These are phyloP conservation scores for Metarhizium album DNA, from an alignment of 2,329 filamentous ascomycete genomes.

Conservation along the genomic window DNA sequence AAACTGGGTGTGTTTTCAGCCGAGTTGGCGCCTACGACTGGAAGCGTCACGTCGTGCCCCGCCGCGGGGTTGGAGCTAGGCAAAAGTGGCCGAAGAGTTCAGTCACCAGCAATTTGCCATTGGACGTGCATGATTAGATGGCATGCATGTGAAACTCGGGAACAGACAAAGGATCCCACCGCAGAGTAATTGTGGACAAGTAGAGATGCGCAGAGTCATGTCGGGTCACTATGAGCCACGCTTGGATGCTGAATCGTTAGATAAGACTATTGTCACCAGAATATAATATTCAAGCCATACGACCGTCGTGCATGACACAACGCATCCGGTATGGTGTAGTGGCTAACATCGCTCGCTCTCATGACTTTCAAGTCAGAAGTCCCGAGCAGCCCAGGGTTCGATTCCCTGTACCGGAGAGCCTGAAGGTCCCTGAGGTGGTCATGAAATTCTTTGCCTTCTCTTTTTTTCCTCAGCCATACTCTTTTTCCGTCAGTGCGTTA, in stretches of 20 bases:
- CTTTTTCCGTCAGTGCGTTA: neutral
- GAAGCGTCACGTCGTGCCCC: conserved; percentile 10
- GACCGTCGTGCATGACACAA: no score
- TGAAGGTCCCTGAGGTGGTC: no score
- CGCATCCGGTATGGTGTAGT: conserved; percentile 26
- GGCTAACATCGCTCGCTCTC: conserved; percentile 27
- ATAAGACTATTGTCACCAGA: no score
- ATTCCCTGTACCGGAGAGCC: conserved; percentile 22
- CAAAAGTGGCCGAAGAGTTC: neutral
- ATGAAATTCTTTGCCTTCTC: no score
- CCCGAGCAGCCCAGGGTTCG: conserved; percentile 25
- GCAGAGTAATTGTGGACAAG: neutral
- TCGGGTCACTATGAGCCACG: no score
- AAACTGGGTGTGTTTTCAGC: neutral
- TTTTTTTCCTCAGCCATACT: neutral
- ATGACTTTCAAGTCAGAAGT: neutral
- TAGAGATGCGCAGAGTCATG: no score
- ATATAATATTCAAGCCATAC: no score
- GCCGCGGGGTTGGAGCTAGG: conserved; percentile 12
- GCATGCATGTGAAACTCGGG: no score
- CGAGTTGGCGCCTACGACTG: neutral
- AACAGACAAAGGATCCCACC: neutral
- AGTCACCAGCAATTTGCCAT: neutral
- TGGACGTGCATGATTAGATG: no score
- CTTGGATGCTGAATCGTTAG: no score